Evolutionary conservation across 495 filamentous ascomycete genomes (phyloP).

Genomic region (Friedmanniomyces endolithicus): DNA sequence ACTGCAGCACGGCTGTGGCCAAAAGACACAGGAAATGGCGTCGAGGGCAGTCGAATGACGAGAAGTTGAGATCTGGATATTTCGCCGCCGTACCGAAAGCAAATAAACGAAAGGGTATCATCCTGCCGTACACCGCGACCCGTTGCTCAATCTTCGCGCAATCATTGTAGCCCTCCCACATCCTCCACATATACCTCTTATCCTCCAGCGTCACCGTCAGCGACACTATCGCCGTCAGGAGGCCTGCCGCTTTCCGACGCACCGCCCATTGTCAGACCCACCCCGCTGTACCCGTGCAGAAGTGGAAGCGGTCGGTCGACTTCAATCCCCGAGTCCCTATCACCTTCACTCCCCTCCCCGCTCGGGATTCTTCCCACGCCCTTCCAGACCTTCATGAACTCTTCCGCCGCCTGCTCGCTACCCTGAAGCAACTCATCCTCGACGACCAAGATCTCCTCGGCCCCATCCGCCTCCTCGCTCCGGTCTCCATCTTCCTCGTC

Average conservation of each 20-base stretch:
- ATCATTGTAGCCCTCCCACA: background rate
- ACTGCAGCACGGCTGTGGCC: no score
- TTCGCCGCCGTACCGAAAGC: no score
- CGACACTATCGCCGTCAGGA: background rate
- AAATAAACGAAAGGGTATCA: no score
- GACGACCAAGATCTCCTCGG: conserved; percentile 3
- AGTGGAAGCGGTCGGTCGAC: conserved; percentile 11
- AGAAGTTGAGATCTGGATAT: no score
- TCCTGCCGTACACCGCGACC: background rate
- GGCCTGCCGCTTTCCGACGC: conserved; percentile 10
- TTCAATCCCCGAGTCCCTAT: conserved; percentile 20
- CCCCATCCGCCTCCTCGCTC: conserved; percentile 9
- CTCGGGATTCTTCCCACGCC: conserved; percentile 8
- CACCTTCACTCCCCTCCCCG: conserved; percentile 9
- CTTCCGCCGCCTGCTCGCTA: conserved; percentile 5
- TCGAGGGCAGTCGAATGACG: no score
- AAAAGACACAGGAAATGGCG: no score
- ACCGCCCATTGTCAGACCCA: background rate
- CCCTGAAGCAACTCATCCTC: background rate
- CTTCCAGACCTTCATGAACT: conserved; percentile 12
- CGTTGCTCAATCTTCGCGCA: background rate
- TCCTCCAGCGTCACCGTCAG: background rate
- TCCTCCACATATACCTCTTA: background rate
- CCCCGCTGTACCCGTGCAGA: background rate
- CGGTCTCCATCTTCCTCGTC: conserved; percentile 24